phyloP scores from a whole-genome alignment of 768 basidiomycete genomes.

The Hygrocybe coccinea region DNA sequence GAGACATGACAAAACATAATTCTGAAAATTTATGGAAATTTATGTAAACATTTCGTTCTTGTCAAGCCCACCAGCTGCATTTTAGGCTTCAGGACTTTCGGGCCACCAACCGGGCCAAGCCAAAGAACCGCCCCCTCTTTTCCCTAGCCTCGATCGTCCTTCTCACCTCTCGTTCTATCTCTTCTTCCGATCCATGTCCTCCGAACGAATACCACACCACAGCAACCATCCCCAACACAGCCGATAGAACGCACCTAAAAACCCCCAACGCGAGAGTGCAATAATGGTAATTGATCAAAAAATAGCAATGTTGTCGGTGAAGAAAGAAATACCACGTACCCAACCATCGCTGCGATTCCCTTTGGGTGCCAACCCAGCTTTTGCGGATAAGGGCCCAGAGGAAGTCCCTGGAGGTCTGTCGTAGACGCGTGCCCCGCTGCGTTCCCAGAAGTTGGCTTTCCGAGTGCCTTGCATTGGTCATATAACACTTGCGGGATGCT shows the following conservation, averaged over 20 bases:
- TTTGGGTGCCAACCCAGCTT: conserved; percentile 65
- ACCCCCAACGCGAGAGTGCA: too few species aligned
- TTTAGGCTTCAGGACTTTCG: neutral
- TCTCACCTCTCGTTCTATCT: conserved; percentile 69
- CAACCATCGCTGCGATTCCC: conserved; percentile 74
- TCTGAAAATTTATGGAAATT: too few species aligned
- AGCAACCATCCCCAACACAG: conserved; percentile 72
- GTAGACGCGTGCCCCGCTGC: conserved; percentile 74
- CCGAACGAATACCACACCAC: conserved; percentile 87
- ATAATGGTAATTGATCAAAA: too few species aligned
- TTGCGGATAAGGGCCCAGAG: conserved; percentile 68
- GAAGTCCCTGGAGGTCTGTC: conserved; percentile 63
- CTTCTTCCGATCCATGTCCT: conserved; percentile 68
- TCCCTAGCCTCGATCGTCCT: conserved; percentile 54
- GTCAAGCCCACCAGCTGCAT: too few species aligned
- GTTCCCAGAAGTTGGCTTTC: conserved; percentile 67
- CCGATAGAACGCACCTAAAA: conserved; percentile 76
- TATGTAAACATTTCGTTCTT: too few species aligned
- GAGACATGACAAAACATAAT: too few species aligned
- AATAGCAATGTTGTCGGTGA: neutral
- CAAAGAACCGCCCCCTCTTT: conserved; percentile 45
- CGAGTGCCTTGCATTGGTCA: conserved; percentile 69
- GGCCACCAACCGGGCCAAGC: conserved; percentile 18
- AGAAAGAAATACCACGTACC: conserved; percentile 36
- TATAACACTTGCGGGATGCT: conserved; percentile 53